Base-by-base conservation (phyloP, 2,329 filamentous ascomycete species). In the Arthrobotrys conoides region DNA sequence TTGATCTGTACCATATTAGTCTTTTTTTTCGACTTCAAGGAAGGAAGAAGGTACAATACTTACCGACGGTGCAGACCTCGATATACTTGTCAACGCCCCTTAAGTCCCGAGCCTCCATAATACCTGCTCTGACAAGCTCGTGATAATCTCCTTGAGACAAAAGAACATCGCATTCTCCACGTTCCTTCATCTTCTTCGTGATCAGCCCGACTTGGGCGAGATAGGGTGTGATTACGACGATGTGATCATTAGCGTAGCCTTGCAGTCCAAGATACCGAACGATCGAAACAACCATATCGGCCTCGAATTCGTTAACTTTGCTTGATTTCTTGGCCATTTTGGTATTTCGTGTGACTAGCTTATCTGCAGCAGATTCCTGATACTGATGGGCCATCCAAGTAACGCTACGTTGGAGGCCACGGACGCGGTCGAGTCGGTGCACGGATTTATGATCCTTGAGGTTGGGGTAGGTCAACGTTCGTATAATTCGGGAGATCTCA, bases 211-310 rank as follows among this genome's bases (percentile, higher is more conserved):
- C 83, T 80, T 93, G 91, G 0, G 91, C 91, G 0, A 93, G 85
- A 80, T 94, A 94, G 0, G 92, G 92, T 0, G 91, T 92, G 0
- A 94, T 83, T 0, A 94, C 85, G 0, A 93, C 91, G 10, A 93
- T 85, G 1, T 91, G 84, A 2, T 89, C 86, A 0, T 90, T 89
- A 3, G 87, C 86, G 81, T 93, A 94, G 0, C 91, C 91, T 80
- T 94, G 91, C 77, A 93, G 92, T 0, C 86, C 89, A 0, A 94
- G 84, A 80, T 93, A 93, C 5, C 87, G 87, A 0, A 94, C 88
- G 63, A 77, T 87, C 87, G 79, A 87, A 89, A 93, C 82, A 0
- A 91, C 87, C 87, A 94, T 91, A 0, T 89, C 83, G 0, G 87
- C 91, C 81, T 94, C 92, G 59, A 90, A 91, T 0, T 53, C 14